Conservation (phyloP, 306 rosid genomes). For the Aeschynomene evenia region DNA sequence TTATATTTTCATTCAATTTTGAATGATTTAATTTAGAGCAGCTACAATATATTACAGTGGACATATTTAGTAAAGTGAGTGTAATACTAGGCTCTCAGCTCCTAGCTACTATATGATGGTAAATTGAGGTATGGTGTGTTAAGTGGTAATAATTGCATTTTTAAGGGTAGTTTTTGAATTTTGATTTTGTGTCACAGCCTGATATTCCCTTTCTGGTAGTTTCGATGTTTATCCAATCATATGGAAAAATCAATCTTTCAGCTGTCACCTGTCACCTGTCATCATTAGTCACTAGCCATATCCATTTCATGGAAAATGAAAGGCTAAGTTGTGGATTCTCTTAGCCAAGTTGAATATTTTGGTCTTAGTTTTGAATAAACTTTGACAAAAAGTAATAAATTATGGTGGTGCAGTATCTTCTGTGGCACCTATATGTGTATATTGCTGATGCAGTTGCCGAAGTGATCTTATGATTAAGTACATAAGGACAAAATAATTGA, state of each 20-base stretch:
- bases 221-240: not conserved
- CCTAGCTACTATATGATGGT: not conserved
- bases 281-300: not conserved
- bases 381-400: too few relatives aligned
- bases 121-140: not conserved
- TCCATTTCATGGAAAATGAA: not conserved
- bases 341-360: not conserved
- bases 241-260: not conserved
- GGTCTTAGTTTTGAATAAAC: not conserved
- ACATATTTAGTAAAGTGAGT: not conserved
- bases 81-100: constrained; percentile 1
- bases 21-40: not conserved
- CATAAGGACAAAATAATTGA: too few relatives aligned
- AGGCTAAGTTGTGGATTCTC: not conserved
- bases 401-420: not conserved
- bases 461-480: not conserved
- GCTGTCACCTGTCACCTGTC: too few relatives aligned
- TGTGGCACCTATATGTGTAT: not conserved
- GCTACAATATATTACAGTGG: not conserved
- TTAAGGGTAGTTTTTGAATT: not conserved
- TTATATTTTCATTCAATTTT: constrained; percentile 5
- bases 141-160: not conserved
- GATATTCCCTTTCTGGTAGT: not conserved
- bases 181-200: not conserved
- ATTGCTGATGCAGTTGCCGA: too few relatives aligned